Evolutionary conservation across 2,329 filamentous ascomycete species (phyloP).

Genomic region (Diplocarpon rosae): DNA sequence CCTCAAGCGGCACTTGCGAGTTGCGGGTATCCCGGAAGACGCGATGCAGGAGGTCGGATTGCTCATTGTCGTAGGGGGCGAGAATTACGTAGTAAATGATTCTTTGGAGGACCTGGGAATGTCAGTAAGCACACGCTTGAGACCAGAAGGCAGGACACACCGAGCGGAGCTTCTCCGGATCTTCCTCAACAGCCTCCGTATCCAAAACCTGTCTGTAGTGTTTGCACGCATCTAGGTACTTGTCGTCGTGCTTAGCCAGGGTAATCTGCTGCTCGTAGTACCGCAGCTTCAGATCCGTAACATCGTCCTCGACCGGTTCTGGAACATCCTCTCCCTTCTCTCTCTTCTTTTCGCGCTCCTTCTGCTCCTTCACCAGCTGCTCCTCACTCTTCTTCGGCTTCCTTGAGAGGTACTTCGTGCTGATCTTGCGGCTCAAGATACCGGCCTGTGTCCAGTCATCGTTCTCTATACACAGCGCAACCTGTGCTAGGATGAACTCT

Average conservation of each 20-base stretch:
- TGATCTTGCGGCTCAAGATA: constrained; percentile 93
- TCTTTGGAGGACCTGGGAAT: constrained; percentile 68
- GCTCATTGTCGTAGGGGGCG: constrained; percentile 94
- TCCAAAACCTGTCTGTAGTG: constrained; percentile 95
- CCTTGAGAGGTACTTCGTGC: constrained; percentile 80
- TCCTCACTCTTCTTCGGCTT: constrained; percentile 86
- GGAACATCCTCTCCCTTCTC: constrained; percentile 70
- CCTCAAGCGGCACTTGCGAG: constrained; percentile 64
- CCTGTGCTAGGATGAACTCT: constrained; percentile 94
- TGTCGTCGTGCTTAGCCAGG: constrained; percentile 90
- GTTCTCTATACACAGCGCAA: constrained; percentile 86
- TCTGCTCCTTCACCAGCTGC: constrained; percentile 81
- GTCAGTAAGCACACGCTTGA: constrained; percentile 10
- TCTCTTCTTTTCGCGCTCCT: constrained; percentile 78
- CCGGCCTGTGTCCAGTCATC: constrained; percentile 93
- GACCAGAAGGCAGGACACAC: constrained; percentile 40
- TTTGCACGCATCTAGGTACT: constrained; percentile 96
- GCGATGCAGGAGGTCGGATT: constrained; percentile 91
- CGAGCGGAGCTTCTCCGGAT: constrained; percentile 72
- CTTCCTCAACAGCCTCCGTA: constrained; percentile 88
- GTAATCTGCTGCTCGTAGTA: constrained; percentile 98
- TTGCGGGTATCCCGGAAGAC: constrained; percentile 80
- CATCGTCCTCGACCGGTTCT: constrained; percentile 72
- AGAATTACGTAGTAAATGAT: constrained; percentile 98
- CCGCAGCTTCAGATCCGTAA: constrained; percentile 87